These are phyloP conservation scores for Sphaerulina populicola DNA, from an alignment of 2,329 filamentous ascomycete genomes.

Conservation along the genomic window DNA sequence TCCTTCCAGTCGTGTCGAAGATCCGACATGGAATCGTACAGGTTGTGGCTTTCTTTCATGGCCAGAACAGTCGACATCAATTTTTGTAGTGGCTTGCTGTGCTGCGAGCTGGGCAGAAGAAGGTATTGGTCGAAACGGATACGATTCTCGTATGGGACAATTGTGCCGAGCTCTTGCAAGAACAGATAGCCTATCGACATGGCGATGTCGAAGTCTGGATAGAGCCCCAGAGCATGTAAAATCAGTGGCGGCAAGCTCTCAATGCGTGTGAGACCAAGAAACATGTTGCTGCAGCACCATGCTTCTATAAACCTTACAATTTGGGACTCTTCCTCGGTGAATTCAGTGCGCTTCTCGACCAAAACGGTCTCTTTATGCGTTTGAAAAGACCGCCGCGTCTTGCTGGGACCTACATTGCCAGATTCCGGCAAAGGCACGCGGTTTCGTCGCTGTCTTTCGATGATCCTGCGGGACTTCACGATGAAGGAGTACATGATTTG, in stretches of 20 bases:
- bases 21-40: conserved; percentile 48
- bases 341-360: conserved; percentile 30
- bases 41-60: conserved; percentile 31
- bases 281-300: conserved; percentile 54
- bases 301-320: conserved; percentile 62
- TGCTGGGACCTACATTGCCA: conserved; percentile 36
- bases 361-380: conserved; percentile 16
- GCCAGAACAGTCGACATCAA: conserved; percentile 31
- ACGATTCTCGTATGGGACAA: conserved; percentile 62
- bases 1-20: conserved; percentile 53
- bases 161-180: conserved; percentile 65
- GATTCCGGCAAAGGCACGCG: conserved; percentile 30
- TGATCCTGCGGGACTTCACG: conserved; percentile 35
- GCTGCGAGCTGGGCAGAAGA: conserved; percentile 43
- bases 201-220: conserved; percentile 47
- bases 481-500: conserved; percentile 35
- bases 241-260: conserved; percentile 57
- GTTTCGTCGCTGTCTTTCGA: conserved; percentile 34
- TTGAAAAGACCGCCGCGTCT: conserved; percentile 24
- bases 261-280: conserved; percentile 46
- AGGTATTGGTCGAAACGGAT: conserved; percentile 52
- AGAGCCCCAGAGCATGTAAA: conserved; percentile 54
- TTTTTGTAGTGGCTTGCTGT: conserved; percentile 39
- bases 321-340: conserved; percentile 45
- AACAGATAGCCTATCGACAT: conserved; percentile 52